These are phyloP conservation scores for Reticulascus tulasneorum DNA, from an alignment of 2,329 filamentous ascomycete genomes.

Conservation along the genomic window DNA sequence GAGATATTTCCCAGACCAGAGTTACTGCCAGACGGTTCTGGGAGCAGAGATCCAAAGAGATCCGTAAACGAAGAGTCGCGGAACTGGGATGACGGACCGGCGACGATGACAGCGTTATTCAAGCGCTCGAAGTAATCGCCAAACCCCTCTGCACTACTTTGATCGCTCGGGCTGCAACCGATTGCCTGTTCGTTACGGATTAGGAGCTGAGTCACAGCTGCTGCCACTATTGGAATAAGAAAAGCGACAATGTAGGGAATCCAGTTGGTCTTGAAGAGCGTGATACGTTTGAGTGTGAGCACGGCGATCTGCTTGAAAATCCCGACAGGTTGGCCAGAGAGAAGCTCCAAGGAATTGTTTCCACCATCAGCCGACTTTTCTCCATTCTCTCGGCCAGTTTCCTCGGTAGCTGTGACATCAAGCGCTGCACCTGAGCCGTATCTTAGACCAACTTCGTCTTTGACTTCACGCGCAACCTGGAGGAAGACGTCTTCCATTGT, in stretches of 20 bases:
- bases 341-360: conserved; percentile 42
- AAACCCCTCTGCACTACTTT: conserved; percentile 35
- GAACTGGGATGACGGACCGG: conserved; percentile 19
- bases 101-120: conserved; percentile 15
- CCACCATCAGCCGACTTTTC: conserved; percentile 21
- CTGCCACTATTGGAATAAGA: conserved; percentile 73
- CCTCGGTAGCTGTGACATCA: too few species aligned
- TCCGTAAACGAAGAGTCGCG: conserved; percentile 4
- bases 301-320: conserved; percentile 68
- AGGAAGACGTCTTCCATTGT: conserved; percentile 93
- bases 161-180: conserved; percentile 48
- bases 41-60: conserved; percentile 11
- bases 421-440: too few species aligned
- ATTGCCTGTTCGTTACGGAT: conserved; percentile 52
- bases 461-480: conserved; percentile 75
- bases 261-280: conserved; percentile 73
- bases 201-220: conserved; percentile 75
- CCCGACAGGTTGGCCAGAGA: conserved; percentile 66
- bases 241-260: conserved; percentile 72
- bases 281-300: conserved; percentile 72
- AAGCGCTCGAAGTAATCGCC: conserved; percentile 34
- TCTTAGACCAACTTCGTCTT: conserved; percentile 32
- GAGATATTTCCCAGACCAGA: conserved; percentile 8
- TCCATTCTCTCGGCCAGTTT: conserved; percentile 1
- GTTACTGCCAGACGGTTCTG: neutral